A percentile compares a stretch with the other conserved stretches of the same genome.
phyloP scores from a whole-genome alignment of 202 grass and related monocot genomes.

The Musa balbisiana region DNA sequence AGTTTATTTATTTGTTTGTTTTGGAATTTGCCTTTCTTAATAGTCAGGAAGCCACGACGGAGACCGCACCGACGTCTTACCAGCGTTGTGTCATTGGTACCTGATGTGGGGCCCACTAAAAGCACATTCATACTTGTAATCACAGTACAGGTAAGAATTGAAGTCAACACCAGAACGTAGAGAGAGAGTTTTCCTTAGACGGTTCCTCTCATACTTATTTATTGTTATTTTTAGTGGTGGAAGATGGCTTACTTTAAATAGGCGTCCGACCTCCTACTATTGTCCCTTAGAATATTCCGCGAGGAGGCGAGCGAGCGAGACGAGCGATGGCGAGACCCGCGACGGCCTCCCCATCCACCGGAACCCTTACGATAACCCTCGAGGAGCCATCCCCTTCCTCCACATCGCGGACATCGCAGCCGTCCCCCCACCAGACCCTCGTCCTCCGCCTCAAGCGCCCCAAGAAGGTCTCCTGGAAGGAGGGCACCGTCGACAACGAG shows the following conservation, averaged over 20 bases:
- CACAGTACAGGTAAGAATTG: too few relatives aligned
- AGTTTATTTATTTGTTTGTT: too few relatives aligned
- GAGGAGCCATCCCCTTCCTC: constrained; percentile 23
- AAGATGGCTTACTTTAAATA: neutral
- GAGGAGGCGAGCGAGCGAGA: neutral
- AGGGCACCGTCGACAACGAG: constrained; percentile 94
- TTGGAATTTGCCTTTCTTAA: too few relatives aligned
- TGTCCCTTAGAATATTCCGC: neutral
- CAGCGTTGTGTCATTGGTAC: too few relatives aligned
- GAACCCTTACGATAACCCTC: constrained; percentile 37
- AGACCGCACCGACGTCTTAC: too few relatives aligned
- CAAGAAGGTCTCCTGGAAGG: constrained; percentile 94
- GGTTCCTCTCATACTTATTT: neutral
- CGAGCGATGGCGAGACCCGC: neutral
- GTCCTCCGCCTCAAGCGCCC: constrained; percentile 59
- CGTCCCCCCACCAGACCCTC: constrained; percentile 24
- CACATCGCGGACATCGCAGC: constrained; percentile 14
- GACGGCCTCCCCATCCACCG: neutral
- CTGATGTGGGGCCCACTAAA: too few relatives aligned
- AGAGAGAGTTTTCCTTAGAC: too few relatives aligned
- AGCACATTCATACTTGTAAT: too few relatives aligned
- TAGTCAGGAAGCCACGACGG: too few relatives aligned
- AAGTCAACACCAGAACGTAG: too few relatives aligned
- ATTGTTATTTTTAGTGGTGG: neutral
- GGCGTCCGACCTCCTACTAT: neutral